phyloP scores from a whole-genome alignment of 768 basidiomycete species.

The Trametes punicea region DNA sequence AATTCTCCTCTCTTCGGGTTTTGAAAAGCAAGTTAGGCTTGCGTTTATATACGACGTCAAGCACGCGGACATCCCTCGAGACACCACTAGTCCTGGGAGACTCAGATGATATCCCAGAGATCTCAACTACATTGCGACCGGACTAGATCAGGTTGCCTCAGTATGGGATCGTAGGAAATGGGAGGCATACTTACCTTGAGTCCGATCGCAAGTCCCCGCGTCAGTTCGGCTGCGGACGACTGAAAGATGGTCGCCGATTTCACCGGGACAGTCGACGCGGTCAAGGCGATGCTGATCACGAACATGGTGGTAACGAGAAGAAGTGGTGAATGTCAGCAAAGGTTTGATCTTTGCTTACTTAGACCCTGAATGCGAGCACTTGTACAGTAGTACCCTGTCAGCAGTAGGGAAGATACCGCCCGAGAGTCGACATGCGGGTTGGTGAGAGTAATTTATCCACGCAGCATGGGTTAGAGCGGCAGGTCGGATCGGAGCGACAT shows the following conservation, averaged over 20 bases:
- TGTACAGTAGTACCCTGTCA: too few species aligned
- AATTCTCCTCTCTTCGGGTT: conserved; percentile 37
- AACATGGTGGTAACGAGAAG: background rate
- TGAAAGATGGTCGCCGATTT: conserved; percentile 57
- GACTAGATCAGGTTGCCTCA: conserved; percentile 32
- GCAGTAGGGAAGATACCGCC: too few species aligned
- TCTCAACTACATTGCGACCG: conserved; percentile 51
- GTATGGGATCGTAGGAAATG: conserved; percentile 22
- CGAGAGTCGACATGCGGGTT: too few species aligned
- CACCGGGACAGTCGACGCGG: conserved; percentile 38
- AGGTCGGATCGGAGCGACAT: too few species aligned
- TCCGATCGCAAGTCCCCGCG: conserved; percentile 45
- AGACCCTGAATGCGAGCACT: too few species aligned
- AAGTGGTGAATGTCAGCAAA: too few species aligned
- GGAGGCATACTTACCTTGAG: conserved; percentile 39
- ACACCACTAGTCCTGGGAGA: conserved; percentile 53
- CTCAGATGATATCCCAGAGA: conserved; percentile 47
- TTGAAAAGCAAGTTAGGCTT: conserved; percentile 10
- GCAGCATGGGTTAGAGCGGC: too few species aligned
- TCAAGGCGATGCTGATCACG: background rate
- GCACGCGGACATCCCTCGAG: conserved; percentile 41
- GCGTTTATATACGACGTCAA: conserved; percentile 53
- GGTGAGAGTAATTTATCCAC: too few species aligned
- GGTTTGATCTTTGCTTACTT: too few species aligned
- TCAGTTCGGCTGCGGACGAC: conserved; percentile 53